Evolutionary conservation across 192 early-diverging fungal species (phyloP).

Genomic region (Jimgerdemannia flammicorona): DNA sequence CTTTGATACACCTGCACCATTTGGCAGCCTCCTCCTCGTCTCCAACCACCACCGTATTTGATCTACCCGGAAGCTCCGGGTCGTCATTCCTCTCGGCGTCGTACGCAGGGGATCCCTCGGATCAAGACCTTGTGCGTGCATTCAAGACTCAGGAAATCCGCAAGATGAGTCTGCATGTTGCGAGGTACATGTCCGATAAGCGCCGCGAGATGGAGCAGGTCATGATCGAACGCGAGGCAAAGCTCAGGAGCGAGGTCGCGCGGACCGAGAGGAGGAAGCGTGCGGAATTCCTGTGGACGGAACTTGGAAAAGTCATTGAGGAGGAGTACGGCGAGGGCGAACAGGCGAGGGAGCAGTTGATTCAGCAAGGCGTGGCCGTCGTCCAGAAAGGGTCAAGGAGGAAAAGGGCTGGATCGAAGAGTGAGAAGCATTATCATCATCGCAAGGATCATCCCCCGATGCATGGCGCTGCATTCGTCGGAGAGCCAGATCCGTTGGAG

Average conservation of each 20-base stretch:
- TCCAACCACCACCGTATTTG: not conserved
- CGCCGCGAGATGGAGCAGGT: conserved; percentile 20
- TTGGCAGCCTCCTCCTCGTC: not conserved
- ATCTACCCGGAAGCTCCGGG: not conserved
- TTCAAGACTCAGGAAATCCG: conserved; percentile 4
- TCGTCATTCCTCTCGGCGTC: not conserved
- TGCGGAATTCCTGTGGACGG: conserved; percentile 7
- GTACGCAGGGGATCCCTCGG: not conserved
- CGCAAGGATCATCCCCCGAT: not conserved
- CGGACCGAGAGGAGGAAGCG: not conserved
- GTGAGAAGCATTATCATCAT: not conserved
- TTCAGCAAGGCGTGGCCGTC: not conserved
- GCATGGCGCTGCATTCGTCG: not conserved
- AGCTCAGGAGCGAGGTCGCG: conserved; percentile 10
- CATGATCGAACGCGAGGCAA: conserved; percentile 16
- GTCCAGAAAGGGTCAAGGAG: not conserved
- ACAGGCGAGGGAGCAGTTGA: not conserved
- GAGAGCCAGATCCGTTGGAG: not conserved
- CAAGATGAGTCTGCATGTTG: conserved; percentile 10
- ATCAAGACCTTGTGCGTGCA: conserved; percentile 2
- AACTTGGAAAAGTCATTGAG: conserved; percentile 3
- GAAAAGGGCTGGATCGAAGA: not conserved
- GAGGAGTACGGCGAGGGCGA: not conserved
- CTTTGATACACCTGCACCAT: conserved; percentile 15
- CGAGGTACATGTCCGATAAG: conserved; percentile 19